Evolutionary conservation across 2,329 filamentous ascomycete species (phyloP).

Genomic region (Cladosporium sp.): DNA sequence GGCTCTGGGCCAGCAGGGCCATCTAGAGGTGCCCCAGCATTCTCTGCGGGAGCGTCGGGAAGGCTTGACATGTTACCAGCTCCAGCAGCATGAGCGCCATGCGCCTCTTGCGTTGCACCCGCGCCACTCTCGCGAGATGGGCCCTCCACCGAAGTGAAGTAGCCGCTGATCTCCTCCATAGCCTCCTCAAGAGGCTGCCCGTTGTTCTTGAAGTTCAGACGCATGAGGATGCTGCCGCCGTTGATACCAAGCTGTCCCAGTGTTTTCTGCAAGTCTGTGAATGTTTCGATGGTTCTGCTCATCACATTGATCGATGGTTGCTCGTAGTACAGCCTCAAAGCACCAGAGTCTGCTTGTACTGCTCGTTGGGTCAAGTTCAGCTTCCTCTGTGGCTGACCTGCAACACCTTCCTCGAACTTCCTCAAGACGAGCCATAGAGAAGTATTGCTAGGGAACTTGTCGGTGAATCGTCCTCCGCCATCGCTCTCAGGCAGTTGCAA

Average conservation of each 20-base stretch:
- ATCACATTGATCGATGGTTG: conserved; percentile 81
- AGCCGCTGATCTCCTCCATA: conserved; percentile 75
- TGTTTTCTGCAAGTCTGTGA: conserved; percentile 85
- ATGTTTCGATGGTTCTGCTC: conserved; percentile 73
- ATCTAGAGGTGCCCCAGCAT: conserved; percentile 25
- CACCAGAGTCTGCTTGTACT: conserved; percentile 61
- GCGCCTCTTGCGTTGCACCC: conserved; percentile 23
- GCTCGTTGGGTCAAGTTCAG: conserved; percentile 82
- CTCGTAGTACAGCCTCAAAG: conserved; percentile 83
- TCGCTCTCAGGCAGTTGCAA: conserved; percentile 78
- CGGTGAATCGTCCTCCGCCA: conserved; percentile 68
- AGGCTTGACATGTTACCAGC: conserved; percentile 23
- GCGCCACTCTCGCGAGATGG: conserved; percentile 22
- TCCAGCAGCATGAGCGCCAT: conserved; percentile 25
- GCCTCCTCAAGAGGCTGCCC: conserved; percentile 80
- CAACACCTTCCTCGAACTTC: conserved; percentile 78
- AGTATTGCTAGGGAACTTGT: conserved; percentile 86
- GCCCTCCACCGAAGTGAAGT: conserved; percentile 59
- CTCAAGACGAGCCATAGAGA: conserved; percentile 87
- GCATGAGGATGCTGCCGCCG: conserved; percentile 75
- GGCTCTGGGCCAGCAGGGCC: conserved; percentile 29
- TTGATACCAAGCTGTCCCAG: conserved; percentile 85
- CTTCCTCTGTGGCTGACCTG: conserved; percentile 54
- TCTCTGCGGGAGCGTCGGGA: conserved; percentile 28
- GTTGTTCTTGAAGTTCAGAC: conserved; percentile 74